A percentile compares a stretch with the other conserved stretches of the same genome.
Conservation (phyloP, 805 yeast genomes). For the Sugiyamaella floridensis region DNA sequence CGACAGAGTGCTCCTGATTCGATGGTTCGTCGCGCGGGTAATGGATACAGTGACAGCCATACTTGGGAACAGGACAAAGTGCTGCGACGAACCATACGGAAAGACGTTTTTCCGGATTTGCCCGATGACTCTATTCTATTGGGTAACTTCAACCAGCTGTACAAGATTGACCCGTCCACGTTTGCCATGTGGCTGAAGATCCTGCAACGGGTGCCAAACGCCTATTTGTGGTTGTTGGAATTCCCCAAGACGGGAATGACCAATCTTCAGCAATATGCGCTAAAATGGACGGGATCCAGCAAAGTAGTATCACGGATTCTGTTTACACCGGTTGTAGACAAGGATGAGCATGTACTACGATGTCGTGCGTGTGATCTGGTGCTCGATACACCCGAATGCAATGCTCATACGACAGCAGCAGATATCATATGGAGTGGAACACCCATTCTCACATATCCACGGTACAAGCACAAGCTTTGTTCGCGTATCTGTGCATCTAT, state of each 20-base stretch:
- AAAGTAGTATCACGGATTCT: slow-evolving; percentile 22
- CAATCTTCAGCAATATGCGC: slow-evolving; percentile 22
- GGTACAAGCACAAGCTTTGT: slow-evolving; percentile 28
- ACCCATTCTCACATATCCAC: slow-evolving; percentile 28
- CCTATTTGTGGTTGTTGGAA: slow-evolving; percentile 30
- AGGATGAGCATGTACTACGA: slow-evolving; percentile 27
- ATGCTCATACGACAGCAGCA: slow-evolving; percentile 32
- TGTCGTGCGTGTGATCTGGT: slow-evolving; percentile 29
- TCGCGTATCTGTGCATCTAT: slow-evolving; percentile 29
- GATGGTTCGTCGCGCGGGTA: not conserved
- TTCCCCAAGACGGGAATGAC: slow-evolving; percentile 27
- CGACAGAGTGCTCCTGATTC: slow-evolving; percentile 28
- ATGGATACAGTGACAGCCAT: slow-evolving; percentile 3
- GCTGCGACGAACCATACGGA: slow-evolving; percentile 19
- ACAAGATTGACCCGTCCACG: slow-evolving; percentile 29
- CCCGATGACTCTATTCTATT: slow-evolving; percentile 22
- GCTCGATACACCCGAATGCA: slow-evolving; percentile 32
- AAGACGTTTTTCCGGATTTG: slow-evolving; percentile 24
- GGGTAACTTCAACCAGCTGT: slow-evolving; percentile 31
- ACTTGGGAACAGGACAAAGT: slow-evolving; percentile 21
- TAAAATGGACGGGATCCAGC: slow-evolving; percentile 22
- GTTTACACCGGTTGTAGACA: slow-evolving; percentile 30
- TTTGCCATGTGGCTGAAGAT: slow-evolving; percentile 27
- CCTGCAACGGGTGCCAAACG: slow-evolving; percentile 22
- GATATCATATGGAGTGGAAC: slow-evolving; percentile 31